A percentile compares a stretch with the other conserved stretches of the same genome.
Evolutionary conservation across 2,329 filamentous ascomycete species (phyloP).

Genomic region (Fusarium redolens): DNA sequence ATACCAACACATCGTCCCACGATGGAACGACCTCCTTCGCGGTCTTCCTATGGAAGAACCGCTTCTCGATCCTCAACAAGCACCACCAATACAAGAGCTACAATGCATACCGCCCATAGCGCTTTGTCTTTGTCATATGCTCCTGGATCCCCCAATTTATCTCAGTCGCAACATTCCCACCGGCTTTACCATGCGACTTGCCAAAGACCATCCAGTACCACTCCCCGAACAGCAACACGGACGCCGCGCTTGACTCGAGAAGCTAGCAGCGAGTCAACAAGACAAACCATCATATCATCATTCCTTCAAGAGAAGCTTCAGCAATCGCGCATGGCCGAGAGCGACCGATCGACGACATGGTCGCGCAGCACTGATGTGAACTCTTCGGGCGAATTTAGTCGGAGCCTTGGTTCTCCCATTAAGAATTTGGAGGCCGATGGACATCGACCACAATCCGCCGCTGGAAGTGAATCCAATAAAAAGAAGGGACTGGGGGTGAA

Average conservation of each 20-base stretch:
- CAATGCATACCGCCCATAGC: conserved; percentile 56
- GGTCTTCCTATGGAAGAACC: conserved; percentile 53
- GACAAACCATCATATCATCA: conserved; percentile 58
- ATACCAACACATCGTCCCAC: background rate
- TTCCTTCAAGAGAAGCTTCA: conserved; percentile 68
- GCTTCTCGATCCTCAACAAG: conserved; percentile 60
- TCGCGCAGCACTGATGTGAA: conserved; percentile 54
- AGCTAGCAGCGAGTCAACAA: conserved; percentile 54
- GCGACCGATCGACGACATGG: conserved; percentile 53
- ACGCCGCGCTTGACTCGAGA: conserved; percentile 58
- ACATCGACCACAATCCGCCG: conserved; percentile 58
- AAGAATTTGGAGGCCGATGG: conserved; percentile 50
- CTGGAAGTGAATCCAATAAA: conserved; percentile 56
- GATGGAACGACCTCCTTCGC: conserved; percentile 49
- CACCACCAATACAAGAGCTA: conserved; percentile 55
- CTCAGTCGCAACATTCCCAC: conserved; percentile 52
- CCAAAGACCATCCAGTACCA: conserved; percentile 46
- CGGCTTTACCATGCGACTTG: conserved; percentile 55
- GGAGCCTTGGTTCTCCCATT: conserved; percentile 54
- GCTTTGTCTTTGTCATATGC: conserved; percentile 57
- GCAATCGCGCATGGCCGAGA: conserved; percentile 62
- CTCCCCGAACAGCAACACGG: conserved; percentile 53
- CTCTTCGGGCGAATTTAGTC: conserved; percentile 53
- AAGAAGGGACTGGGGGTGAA: conserved; percentile 71
- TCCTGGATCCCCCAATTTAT: conserved; percentile 50